Base-by-base conservation (phyloP, 2,329 filamentous ascomycete species). In the Nothophaeocryptopus gaeumannii region DNA sequence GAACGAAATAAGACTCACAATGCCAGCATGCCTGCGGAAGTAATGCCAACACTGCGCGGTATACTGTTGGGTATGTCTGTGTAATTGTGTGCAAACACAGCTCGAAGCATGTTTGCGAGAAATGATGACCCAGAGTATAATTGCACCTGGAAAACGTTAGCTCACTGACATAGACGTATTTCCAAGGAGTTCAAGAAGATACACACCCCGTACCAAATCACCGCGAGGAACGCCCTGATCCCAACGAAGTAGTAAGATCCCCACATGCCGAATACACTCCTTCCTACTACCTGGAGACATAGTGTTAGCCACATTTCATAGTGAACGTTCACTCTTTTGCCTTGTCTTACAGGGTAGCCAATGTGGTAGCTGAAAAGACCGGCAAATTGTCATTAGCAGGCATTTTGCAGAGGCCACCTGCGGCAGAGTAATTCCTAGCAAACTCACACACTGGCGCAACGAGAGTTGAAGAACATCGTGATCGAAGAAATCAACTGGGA, bases 391-490 rank as follows among this genome's bases (percentile, higher is more conserved):
- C 20, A 26, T 26, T 26, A 26, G 20, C 20, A 26, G 4, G 20
- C 20, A 26, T 7, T 26, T 26, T 7, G 20, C 20, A 26, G 20
- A 26, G 4, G 20, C 20, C 20, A 26, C 3, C 3, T 26, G 7
- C 20, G 20, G 20, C 20, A 26, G 20, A 7, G 20, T 7, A 26
- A 3, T 26, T 26, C 3, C 7, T 7, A 7, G 20, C 7, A 7
- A 26, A 26, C 20, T 26, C 75, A 75, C 10, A 69, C 65, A 12
- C 61, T 67, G 2, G 72, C 72, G 41, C 66, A 69, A 37, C 72
- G 66, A 12, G 70, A 71, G 60, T 75, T 76, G 63, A 74, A 71
- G 47, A 70, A 68, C 67, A 74, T 73, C 39, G 71, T 71, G 35
- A 73, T 56, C 9, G 70, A 72, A 7, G 64, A 68, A 54, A 76